Conservation (phyloP, 352 stramenopile genomes). For the Phytophthora ramorum region DNA sequence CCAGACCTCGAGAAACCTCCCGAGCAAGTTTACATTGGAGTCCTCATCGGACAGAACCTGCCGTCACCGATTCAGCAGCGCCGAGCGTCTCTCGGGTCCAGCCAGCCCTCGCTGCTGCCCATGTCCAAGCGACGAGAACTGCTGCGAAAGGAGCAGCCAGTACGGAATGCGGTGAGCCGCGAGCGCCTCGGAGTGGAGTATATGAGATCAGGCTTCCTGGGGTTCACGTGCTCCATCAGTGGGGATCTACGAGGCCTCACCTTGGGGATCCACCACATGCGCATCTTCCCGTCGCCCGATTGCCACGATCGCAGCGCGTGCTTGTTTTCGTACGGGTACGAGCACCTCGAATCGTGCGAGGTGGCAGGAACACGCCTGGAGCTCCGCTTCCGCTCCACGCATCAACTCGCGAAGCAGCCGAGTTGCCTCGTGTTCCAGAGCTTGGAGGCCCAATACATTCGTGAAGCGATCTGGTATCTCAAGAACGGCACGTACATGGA, state of each 20-base stretch:
- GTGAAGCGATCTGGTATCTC: slow-evolving; percentile 72
- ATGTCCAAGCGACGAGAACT: slow-evolving; percentile 54
- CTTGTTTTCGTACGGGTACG: slow-evolving; percentile 73
- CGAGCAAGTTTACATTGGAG: slow-evolving; percentile 70
- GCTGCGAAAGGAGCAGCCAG: slow-evolving; percentile 59
- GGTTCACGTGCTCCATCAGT: slow-evolving; percentile 71
- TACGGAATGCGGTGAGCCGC: slow-evolving; percentile 45
- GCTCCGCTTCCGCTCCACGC: slow-evolving; percentile 56
- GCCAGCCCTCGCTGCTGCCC: slow-evolving; percentile 36
- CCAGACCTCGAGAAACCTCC: slow-evolving; percentile 37
- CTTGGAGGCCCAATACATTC: slow-evolving; percentile 62
- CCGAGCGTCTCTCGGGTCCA: slow-evolving; percentile 22
- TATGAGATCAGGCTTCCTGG: slow-evolving; percentile 52
- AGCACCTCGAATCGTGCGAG: slow-evolving; percentile 62
- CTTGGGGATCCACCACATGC: slow-evolving; percentile 56
- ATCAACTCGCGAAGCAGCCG: slow-evolving; percentile 57
- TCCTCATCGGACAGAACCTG: slow-evolving; percentile 63
- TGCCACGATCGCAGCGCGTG: slow-evolving; percentile 68
- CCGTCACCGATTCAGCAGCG: slow-evolving; percentile 78
- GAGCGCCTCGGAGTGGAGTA: slow-evolving; percentile 64
- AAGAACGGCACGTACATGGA: slow-evolving; percentile 58
- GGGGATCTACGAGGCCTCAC: slow-evolving; percentile 60
- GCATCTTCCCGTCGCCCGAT: slow-evolving; percentile 63
- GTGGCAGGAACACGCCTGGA: slow-evolving; percentile 50
- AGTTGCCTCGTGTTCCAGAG: slow-evolving; percentile 66